Evolutionary conservation across 768 basidiomycete genomes (phyloP), one percentile per base, ranked within the genome.

Genomic region (Macrolepiota dolichaula): DNA sequence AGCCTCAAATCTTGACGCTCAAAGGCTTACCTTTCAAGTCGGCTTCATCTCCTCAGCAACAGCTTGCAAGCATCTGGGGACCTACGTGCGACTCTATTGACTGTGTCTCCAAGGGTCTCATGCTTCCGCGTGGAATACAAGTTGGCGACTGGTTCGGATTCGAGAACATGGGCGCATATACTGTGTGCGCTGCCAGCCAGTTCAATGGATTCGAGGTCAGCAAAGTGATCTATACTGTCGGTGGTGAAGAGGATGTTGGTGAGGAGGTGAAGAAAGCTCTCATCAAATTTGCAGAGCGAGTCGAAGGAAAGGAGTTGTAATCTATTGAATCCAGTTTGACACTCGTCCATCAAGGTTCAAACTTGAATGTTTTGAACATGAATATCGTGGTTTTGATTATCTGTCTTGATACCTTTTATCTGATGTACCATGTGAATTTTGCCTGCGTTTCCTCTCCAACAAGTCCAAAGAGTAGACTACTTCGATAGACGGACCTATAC

Each of bases 141-240:
- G 94, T 97, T 6, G 97, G 97, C 6, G 97, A 99, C 72, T 99
- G 97, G 97, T 83, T 99, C 17, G 92, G 90, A n/a, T 99, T 96
- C 77, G 88, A 89, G 59, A 88, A 93, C 71, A 98, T 99, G 97
- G 97, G 97, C 32, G 97, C 97, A 35, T 99, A 99, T 77, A 98
- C 97, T n/a, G 78, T 94, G 62, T 97, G 95, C 70, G 97, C 97
- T 0, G 94, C 97, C 56, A 94, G 92, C 75, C 89, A 88, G 76
- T 98, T 98, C 80, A 96, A 96, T 70, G 94, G 93, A 57, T 96
- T 96, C 69, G 84, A 91, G 69, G 72, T 88, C 51, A 91, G 89
- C 76, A 84, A 84, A 40, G 88, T 95, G 62, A 74, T 88, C 29
- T 96, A 95, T 71, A 94, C 92, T 40, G 78, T 82, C 59, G 89